Evolutionary conservation across 225 moss, liverwort and hornwort genomes (phyloP).

Genomic region (Lunularia cruciata): DNA sequence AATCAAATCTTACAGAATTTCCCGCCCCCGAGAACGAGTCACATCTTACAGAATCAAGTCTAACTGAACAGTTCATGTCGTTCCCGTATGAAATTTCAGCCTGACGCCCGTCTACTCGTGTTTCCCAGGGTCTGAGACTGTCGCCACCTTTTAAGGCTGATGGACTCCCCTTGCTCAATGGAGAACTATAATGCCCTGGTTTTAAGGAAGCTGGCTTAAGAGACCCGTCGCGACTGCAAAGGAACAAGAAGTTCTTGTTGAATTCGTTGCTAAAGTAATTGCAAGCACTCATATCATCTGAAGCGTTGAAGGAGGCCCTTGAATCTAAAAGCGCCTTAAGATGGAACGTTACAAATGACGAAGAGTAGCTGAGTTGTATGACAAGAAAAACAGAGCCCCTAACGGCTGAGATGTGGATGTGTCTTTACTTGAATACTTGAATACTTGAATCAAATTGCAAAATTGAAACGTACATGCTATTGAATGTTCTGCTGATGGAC

Average conservation of each 20-base stretch:
- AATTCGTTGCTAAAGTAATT: no score
- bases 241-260: no score
- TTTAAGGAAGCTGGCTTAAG: conserved; percentile 20
- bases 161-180: conserved; percentile 64
- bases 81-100: conserved; percentile 44
- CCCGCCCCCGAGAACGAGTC: conserved; percentile 43
- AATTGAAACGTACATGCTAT: conserved; percentile 16
- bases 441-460: no score
- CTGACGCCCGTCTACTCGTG: conserved; percentile 18
- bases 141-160: conserved; percentile 47
- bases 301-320: neutral
- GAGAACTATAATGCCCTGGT: conserved; percentile 33
- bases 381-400: no score
- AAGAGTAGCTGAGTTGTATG: no score
- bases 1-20: conserved; percentile 45
- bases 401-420: no score
- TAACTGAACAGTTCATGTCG: conserved; percentile 65
- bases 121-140: conserved; percentile 28
- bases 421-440: neutral
- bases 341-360: no score
- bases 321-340: neutral
- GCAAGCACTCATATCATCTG: neutral
- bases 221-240: conserved; percentile 35
- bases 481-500: conserved; percentile 18
- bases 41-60: conserved; percentile 54